Evolutionary conservation across 106 monocot species (phyloP).

Genomic region (Acorus calamus): DNA sequence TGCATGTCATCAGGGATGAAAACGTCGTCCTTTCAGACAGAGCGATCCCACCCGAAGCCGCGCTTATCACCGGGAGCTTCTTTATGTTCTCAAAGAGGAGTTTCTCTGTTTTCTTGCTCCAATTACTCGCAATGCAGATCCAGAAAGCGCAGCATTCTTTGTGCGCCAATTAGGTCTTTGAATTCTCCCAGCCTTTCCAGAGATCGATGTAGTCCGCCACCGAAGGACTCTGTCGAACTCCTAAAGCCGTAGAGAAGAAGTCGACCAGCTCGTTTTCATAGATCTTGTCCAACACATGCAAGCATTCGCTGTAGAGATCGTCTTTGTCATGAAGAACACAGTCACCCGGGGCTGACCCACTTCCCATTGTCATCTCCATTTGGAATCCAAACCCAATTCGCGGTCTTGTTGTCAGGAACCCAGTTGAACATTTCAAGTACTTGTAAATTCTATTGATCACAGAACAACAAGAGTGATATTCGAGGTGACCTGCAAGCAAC

Average conservation of each 20-base stretch:
- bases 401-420: not conserved
- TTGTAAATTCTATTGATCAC: not conserved
- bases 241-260: not conserved
- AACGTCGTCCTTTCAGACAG: not conserved
- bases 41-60: not conserved
- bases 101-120: not conserved
- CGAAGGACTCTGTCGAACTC: not conserved
- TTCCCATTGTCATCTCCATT: not conserved
- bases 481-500: not conserved
- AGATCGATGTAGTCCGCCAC: not conserved
- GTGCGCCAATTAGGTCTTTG: not conserved
- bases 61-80: not conserved
- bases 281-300: not conserved
- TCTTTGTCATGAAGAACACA: not conserved
- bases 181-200: not conserved
- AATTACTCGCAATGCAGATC: not conserved
- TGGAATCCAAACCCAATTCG: not conserved
- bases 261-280: not conserved
- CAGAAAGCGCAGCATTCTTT: not conserved
- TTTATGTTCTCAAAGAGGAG: not conserved
- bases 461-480: not conserved
- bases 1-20: not conserved
- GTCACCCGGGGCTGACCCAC: not conserved
- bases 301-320: not conserved
- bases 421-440: not conserved